Evolutionary conservation across 2,329 filamentous ascomycete species (phyloP).

Genomic region (Penicillium sp.): DNA sequence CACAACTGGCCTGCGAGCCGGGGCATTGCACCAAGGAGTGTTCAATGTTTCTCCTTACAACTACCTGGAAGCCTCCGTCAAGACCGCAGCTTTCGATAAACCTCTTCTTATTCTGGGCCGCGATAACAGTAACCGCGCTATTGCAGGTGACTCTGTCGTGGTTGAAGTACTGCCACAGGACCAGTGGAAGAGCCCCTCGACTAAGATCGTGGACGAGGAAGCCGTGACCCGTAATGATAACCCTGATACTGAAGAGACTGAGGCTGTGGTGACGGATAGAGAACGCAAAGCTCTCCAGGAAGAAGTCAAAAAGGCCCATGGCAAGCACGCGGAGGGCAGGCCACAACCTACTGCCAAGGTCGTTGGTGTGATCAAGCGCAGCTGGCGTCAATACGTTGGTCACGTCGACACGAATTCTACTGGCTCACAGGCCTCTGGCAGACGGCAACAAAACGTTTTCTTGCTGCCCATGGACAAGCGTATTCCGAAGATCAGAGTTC

Average conservation of each 20-base stretch:
- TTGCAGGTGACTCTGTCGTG: constrained; percentile 89
- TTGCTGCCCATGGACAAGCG: constrained; percentile 97
- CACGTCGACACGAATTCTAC: constrained; percentile 88
- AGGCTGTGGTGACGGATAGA: constrained; percentile 79
- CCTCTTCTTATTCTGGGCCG: constrained; percentile 82
- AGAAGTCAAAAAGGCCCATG: constrained; percentile 82
- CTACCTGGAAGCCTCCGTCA: constrained; percentile 89
- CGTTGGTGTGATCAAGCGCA: constrained; percentile 88
- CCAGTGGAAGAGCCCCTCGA: constrained; percentile 95
- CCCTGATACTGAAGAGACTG: constrained; percentile 72
- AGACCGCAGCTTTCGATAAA: constrained; percentile 86
- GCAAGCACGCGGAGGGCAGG: constrained; percentile 68
- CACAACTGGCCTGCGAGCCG: constrained; percentile 88
- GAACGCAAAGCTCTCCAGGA: constrained; percentile 86
- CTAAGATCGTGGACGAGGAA: constrained; percentile 94
- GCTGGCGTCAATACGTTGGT: constrained; percentile 97
- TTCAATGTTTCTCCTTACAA: constrained; percentile 98
- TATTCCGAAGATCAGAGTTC: constrained; percentile 90
- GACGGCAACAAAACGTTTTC: constrained; percentile 89
- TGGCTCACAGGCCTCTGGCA: constrained; percentile 68
- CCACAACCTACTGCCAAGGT: constrained; percentile 89
- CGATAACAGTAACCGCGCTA: constrained; percentile 92
- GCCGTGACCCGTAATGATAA: constrained; percentile 89
- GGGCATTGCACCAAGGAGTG: constrained; percentile 85
- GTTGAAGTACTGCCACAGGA: constrained; percentile 90